Evolutionary conservation across 1,284 basidiomycete species (phyloP), one percentile per base, ranked within the genome.

Genomic region (Ustilago cynodontis): DNA sequence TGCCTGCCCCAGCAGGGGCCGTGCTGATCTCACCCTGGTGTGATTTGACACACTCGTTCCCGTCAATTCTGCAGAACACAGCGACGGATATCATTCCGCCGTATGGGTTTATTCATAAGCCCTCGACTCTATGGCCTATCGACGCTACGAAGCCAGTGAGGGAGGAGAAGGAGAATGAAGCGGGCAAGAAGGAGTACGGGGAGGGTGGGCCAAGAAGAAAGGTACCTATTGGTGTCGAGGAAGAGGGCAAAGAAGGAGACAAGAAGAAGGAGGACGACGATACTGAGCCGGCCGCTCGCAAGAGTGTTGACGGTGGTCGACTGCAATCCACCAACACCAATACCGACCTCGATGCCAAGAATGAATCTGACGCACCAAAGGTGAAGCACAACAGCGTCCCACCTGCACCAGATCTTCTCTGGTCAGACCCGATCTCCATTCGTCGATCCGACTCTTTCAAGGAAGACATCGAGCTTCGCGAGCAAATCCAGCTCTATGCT

Each of bases 41-140:
- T 85, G 95, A 98, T 86, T 87, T 98, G 55, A 95, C 94, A 0
- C 96, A 99, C 86, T 95, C 93, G 0, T 98, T 98, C 85, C 93
- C 94, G 0, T 95, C 93, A 67, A 90, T 97, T 51, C 89, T 93
- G 81, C 88, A 89, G 54, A 98, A 98, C 85, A 94, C 93, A 0
- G 89, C 90, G 7, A 95, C 79, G 9, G 84, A 85, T 92, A 64
- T 95, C 53, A 90, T 95, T 14, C 88, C 88, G 0, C 87, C 87
- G 0, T 82, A 85, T 57, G 72, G 82, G 16, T 85, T 86, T 63
- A 79, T 86, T 37, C 84, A 86, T 63, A 84, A 84, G 70, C 84
- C 84, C 4, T 81, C 78, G 31, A 76, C 84, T 22, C 65, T 86
- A 24, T 86, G 84, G 84, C 84, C 84, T 1, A 55, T 84, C 74